Evolutionary conservation across 768 basidiomycete genomes (phyloP).

Genomic region (Calocera viscosa): DNA sequence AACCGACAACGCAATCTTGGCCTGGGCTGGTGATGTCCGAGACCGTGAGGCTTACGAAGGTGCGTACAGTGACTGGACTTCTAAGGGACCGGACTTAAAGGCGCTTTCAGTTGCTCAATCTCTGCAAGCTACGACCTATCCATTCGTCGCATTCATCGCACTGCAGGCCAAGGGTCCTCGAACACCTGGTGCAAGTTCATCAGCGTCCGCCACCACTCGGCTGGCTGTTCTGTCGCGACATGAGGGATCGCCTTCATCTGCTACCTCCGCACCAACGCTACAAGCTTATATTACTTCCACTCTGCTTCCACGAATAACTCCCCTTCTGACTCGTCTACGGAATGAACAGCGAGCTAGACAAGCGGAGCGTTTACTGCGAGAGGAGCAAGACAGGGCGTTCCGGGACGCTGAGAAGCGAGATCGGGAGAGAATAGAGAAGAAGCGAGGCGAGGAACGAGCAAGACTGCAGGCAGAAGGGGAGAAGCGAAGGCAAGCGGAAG

Average conservation of each 20-base stretch:
- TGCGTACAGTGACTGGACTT: constrained; percentile 23
- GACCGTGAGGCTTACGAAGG: constrained; percentile 72
- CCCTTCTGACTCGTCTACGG: constrained; percentile 57
- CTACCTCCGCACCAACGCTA: constrained; percentile 53
- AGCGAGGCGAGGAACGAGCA: constrained; percentile 37
- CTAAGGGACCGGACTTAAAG: constrained; percentile 45
- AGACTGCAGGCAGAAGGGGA: constrained; percentile 24
- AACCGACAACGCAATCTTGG: constrained; percentile 58
- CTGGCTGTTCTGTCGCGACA: constrained; percentile 80
- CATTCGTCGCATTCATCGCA: constrained; percentile 83
- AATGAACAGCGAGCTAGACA: constrained; percentile 29
- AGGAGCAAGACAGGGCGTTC: constrained; percentile 64
- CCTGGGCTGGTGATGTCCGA: constrained; percentile 88
- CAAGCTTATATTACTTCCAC: constrained; percentile 52
- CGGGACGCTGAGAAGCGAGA: constrained; percentile 52
- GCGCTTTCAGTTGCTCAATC: constrained; percentile 24
- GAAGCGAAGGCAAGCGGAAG: constrained; percentile 13
- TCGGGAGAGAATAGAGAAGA: constrained; percentile 49
- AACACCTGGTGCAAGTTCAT: constrained; percentile 25
- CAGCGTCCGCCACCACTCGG: constrained; percentile 31
- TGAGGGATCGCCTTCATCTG: constrained; percentile 47
- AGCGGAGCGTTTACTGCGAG: constrained; percentile 50
- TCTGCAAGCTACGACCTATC: constrained; percentile 79
- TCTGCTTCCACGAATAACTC: constrained; percentile 66
- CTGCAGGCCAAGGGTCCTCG: constrained; percentile 49